Conservation (phyloP, 129 eudicot genomes). For the Glebionis coronaria region DNA sequence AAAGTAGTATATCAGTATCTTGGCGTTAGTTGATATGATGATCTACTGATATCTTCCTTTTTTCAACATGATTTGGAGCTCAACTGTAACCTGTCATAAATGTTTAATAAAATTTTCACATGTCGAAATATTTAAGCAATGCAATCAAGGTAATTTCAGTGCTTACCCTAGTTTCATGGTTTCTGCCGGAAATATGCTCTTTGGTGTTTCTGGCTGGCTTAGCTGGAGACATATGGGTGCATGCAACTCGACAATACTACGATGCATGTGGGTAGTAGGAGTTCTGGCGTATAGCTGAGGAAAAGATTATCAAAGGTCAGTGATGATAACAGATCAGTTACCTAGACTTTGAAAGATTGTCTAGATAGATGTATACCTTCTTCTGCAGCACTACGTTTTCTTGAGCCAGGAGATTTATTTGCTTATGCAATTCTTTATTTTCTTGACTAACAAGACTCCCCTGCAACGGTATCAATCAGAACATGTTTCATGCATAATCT, state of each 20-base stretch:
- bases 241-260: slow-evolving; percentile 34
- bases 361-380: slow-evolving; percentile 43
- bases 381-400: slow-evolving; percentile 57
- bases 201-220: slow-evolving; percentile 59
- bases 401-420: slow-evolving; percentile 43
- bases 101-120: background rate
- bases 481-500: slow-evolving; percentile 10
- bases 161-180: slow-evolving; percentile 58
- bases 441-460: slow-evolving; percentile 59
- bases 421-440: slow-evolving; percentile 56
- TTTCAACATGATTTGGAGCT: slow-evolving; percentile 36
- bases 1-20: background rate
- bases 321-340: slow-evolving; percentile 11
- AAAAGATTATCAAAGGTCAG: slow-evolving; percentile 13
- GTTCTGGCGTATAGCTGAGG: slow-evolving; percentile 50
- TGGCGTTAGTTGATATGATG: slow-evolving; percentile 14
- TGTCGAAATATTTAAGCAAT: background rate
- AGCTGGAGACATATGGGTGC: slow-evolving; percentile 62
- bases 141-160: background rate
- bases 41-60: background rate
- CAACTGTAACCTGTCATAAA: slow-evolving; percentile 45
- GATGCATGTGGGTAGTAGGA: slow-evolving; percentile 17
- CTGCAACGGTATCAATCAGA: slow-evolving; percentile 38
- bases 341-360: slow-evolving; percentile 1
- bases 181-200: slow-evolving; percentile 36